These are phyloP conservation scores for Mycena olivaceomarginata DNA, from an alignment of 768 basidiomycete genomes.

Conservation along the genomic window DNA sequence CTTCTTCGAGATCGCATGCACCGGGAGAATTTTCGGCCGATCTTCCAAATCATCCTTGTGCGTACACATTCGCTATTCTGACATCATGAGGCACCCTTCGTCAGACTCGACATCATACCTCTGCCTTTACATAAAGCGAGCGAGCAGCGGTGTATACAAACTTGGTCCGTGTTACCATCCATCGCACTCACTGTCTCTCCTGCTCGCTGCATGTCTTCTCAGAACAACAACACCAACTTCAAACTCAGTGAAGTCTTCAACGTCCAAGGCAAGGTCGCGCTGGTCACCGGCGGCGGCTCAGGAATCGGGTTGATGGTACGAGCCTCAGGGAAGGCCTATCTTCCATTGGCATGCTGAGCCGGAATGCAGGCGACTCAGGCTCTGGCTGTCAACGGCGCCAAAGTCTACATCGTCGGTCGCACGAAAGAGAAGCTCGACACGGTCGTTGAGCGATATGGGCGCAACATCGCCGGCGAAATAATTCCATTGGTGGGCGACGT, in stretches of 20 bases:
- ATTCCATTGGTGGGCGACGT: conserved; percentile 45
- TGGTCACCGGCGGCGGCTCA: conserved; percentile 28
- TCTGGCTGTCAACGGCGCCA: conserved; percentile 44
- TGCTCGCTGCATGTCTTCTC: neutral
- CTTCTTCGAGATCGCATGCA: too few relatives aligned
- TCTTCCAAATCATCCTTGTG: too few relatives aligned
- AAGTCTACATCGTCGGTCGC: conserved; percentile 48
- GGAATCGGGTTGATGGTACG: conserved; percentile 25
- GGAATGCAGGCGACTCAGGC: neutral
- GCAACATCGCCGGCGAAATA: conserved; percentile 1
- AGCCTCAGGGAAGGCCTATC: neutral
- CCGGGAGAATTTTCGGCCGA: too few relatives aligned
- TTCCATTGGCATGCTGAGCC: neutral
- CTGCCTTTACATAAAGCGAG: too few relatives aligned
- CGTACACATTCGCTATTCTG: neutral
- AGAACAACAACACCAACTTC: conserved; percentile 11
- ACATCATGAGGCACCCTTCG: neutral
- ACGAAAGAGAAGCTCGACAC: conserved; percentile 39
- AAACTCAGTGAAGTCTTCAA: conserved; percentile 15
- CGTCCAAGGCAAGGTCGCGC: conserved; percentile 20
- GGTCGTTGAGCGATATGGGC: conserved; percentile 8
- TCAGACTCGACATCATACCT: conserved; percentile 11
- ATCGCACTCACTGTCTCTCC: neutral
- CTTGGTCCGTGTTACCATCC: too few relatives aligned
- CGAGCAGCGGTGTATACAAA: too few relatives aligned